Conservation (phyloP, 495 filamentous ascomycete species). For the Lasiosphaeria hispida region DNA sequence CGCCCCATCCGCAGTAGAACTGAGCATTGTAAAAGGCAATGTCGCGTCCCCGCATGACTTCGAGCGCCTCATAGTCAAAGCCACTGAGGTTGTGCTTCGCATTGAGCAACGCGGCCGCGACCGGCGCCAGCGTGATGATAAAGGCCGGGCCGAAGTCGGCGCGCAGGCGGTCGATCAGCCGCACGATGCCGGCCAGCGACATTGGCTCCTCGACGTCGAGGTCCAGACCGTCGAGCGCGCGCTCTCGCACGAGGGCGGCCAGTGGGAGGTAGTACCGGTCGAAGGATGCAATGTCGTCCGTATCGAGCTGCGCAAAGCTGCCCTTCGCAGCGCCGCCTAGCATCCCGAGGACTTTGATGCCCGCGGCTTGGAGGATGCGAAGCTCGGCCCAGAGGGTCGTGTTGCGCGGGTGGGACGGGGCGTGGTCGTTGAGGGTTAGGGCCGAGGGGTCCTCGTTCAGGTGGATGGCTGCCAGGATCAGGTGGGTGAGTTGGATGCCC, state of each 20-base stretch:
- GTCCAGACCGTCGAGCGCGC: constrained; percentile 70
- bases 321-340: constrained; percentile 77
- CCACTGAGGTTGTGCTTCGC: constrained; percentile 62
- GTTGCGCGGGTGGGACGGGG: constrained; percentile 55
- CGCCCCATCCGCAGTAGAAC: constrained; percentile 85
- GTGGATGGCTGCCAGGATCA: constrained; percentile 79
- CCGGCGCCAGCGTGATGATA: constrained; percentile 75
- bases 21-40: constrained; percentile 83
- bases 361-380: constrained; percentile 58
- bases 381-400: constrained; percentile 68
- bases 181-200: constrained; percentile 66
- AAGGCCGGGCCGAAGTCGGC: constrained; percentile 68
- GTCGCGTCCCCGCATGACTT: constrained; percentile 60
- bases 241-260: constrained; percentile 54
- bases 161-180: constrained; percentile 73
- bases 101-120: constrained; percentile 65
- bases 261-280: constrained; percentile 67
- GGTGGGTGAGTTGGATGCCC: constrained; percentile 58
- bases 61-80: constrained; percentile 71
- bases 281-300: constrained; percentile 48
- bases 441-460: constrained; percentile 62
- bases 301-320: constrained; percentile 62
- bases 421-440: constrained; percentile 75
- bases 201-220: constrained; percentile 82
- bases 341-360: constrained; percentile 77